phyloP scores from a whole-genome alignment of 148 eudicot genomes.

The Rhododendron kiyosumense region DNA sequence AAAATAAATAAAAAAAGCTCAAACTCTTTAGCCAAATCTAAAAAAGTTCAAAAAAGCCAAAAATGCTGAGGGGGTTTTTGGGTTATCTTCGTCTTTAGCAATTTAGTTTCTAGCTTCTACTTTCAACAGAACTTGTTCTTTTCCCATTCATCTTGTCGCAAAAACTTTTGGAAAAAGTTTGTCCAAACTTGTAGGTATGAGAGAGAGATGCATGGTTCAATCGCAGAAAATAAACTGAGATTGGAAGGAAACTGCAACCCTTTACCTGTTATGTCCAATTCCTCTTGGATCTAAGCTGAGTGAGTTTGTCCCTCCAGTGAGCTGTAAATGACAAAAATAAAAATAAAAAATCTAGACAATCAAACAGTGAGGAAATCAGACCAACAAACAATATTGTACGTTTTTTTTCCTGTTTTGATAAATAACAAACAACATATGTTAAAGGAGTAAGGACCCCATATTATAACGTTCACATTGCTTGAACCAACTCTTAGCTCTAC shows the following conservation, averaged over 20 bases:
- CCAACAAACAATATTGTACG: not conserved
- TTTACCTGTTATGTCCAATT: constrained; percentile 74
- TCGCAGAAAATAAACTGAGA: not conserved
- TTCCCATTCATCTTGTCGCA: not conserved
- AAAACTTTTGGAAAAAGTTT: not conserved
- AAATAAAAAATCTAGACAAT: not conserved
- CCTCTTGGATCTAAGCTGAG: constrained; percentile 71
- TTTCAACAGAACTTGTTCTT: not conserved
- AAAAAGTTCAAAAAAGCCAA: not conserved
- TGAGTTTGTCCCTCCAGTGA: constrained; percentile 85
- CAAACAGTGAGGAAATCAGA: not conserved
- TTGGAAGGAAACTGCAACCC: not conserved
- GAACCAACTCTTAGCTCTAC: not conserved
- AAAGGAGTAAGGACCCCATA: not conserved
- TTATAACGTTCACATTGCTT: not conserved
- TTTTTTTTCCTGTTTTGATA: not conserved
- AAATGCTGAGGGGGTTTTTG: not conserved
- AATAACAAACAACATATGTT: not conserved
- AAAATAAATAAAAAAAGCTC: not conserved
- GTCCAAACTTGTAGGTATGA: not conserved
- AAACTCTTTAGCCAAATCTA: not conserved
- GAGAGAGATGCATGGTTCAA: too few species aligned
- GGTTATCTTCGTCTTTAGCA: not conserved
- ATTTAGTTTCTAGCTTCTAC: not conserved
- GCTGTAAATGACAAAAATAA: constrained; percentile 35